Base-by-base conservation (phyloP, 1,139 yeast genomes). In the Hemisphaericaspora subhashii region DNA sequence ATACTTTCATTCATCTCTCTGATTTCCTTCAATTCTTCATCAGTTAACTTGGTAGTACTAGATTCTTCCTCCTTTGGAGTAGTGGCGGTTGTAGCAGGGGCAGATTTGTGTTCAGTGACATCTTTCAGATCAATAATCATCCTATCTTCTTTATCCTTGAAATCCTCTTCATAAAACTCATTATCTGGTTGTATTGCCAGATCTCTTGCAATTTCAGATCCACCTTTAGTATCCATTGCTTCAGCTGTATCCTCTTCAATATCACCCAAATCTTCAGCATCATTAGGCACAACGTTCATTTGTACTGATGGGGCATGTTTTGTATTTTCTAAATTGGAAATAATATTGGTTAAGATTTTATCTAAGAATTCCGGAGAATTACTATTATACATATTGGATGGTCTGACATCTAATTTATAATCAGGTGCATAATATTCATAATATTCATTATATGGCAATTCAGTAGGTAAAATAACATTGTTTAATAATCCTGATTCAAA, bases 341-440 rank as follows among this genome's bases (percentile, higher is more conserved):
- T 74, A 41, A 92, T 86, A 53, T 84, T 86, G 11, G 86, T 77
- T 55, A 89, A 68, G 36, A 92, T 83, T 62, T 88, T 86, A 62
- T 88, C 88, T 53, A 92, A 72, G 59, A 89, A 92, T 61, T 92
- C 98, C 14, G 95, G 92, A 20, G 92, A 81, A 65, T 92, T 92
- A 40, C 96, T 96, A 64, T 92, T 92, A 67, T 86, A 88, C 98
- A 92, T 90, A 61, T 92, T 92, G 13, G 95, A 85, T 11, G 97
- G 95, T 48, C 97, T 78, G 36, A 92, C 98, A 56, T 90, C 97
- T 41, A 86, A 70, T 58, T 85, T 83, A 64, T 92, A 90, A 65
- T 90, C 97, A 1, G 98, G 98, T 0, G 98, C 97, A 63, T 86
- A 90, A 68, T 90, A 90, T 66, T 90, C 98, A 65, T 87, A 90